Evolutionary conservation across 371 early-diverging fungal species (phyloP), one percentile per base, ranked within the genome.

Genomic region (Lichtheimia ornata): DNA sequence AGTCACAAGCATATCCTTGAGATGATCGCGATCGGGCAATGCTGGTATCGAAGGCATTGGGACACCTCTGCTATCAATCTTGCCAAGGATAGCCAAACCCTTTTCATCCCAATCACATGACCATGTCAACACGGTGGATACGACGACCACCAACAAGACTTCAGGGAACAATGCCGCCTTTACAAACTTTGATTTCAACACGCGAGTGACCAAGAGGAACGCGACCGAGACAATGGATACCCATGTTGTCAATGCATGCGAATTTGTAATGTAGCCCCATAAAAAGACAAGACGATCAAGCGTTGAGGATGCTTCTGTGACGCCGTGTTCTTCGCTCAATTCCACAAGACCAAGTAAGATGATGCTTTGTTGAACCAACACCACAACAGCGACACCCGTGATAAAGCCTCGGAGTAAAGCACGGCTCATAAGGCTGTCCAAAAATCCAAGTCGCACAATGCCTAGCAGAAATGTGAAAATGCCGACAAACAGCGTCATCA

Each of bases 351-450:
- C 95, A 41, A 95, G 75, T 52, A 96, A 74, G 11, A 85, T 80
- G 40, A 90, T 87, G 27, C 83, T 74, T 79, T 95, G 94, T 62
- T 95, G 94, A 41, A 96, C 84, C 62, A 92, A 85, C 22, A 97
- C 89, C 0, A 96, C 94, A 13, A 91, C 66, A 1, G 94, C 97
- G 0, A 96, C 94, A 50, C 94, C 98, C 14, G 91, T 86, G 49
- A 97, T 91, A 67, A 97, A 97, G 11, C 98, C 98, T 12, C 95
- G 85, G 45, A 97, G 71, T 22, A 96, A 73, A 3, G 97, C 91
- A 50, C 94, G 88, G 12, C 94, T 94, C 64, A 97, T 85, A 35
- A 97, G 85, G 25, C 97, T 95, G 73, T 97, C 98, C 52, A 97
- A 64, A 67, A 96, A 97, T 9, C 98, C 98, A 13, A 97, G 84